Evolutionary conservation across 1,139 yeast genomes (phyloP).

Genomic region (Arxiozyma telluris): DNA sequence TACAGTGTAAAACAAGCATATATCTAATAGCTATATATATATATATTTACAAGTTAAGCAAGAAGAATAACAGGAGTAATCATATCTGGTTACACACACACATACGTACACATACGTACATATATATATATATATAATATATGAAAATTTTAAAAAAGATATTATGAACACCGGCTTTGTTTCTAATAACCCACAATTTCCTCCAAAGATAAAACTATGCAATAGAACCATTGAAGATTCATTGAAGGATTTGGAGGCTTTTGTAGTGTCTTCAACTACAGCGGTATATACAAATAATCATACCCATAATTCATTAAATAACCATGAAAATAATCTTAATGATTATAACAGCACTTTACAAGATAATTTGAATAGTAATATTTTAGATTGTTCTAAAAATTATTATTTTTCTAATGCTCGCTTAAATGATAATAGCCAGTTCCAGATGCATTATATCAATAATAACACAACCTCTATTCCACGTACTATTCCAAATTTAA

Average conservation of each 20-base stretch:
- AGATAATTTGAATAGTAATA: not conserved
- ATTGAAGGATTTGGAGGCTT: slow-evolving; percentile 4
- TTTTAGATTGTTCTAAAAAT: not conserved
- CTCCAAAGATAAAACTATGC: not conserved
- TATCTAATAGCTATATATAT: too few relatives aligned
- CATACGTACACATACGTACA: too few relatives aligned
- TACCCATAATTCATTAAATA: not conserved
- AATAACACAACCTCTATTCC: not conserved
- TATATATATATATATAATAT: too few relatives aligned
- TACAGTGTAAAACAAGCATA: too few relatives aligned
- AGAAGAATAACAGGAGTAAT: too few relatives aligned
- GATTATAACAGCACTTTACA: not conserved
- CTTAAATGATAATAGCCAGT: too few relatives aligned
- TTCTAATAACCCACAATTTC: not conserved
- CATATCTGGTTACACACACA: too few relatives aligned
- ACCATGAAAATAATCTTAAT: not conserved
- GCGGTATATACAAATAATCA: not conserved
- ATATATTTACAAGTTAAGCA: too few relatives aligned
- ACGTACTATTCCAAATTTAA: not conserved
- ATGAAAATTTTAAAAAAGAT: not conserved
- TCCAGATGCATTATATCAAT: too few relatives aligned
- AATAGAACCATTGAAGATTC: slow-evolving; percentile 6
- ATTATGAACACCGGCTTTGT: not conserved
- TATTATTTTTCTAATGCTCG: too few relatives aligned
- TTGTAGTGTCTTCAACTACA: not conserved